Evolutionary conservation across 2,329 filamentous ascomycete genomes (phyloP).

Genomic region (Phialophora macrospora): DNA sequence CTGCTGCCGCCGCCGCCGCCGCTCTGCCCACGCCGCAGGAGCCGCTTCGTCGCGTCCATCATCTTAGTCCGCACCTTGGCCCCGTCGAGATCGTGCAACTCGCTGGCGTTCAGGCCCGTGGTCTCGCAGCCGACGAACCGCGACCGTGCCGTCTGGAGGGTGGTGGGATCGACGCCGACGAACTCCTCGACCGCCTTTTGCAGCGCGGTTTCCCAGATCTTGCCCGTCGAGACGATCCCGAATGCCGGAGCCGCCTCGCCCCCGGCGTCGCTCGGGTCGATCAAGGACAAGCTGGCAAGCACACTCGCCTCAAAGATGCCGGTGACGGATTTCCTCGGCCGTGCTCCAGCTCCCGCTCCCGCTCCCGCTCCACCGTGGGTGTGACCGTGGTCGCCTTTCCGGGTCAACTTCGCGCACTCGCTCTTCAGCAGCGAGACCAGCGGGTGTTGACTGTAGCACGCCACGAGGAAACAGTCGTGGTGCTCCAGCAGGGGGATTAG

Average conservation of each 20-base stretch:
- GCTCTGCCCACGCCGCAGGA: slow-evolving; percentile 55
- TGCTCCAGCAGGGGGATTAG: slow-evolving; percentile 50
- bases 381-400: slow-evolving; percentile 5
- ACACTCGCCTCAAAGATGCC: slow-evolving; percentile 91
- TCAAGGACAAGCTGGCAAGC: slow-evolving; percentile 63
- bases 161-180: slow-evolving; percentile 54
- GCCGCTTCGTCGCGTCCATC: slow-evolving; percentile 68
- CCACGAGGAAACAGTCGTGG: slow-evolving; percentile 78
- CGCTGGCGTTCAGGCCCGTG: slow-evolving; percentile 77
- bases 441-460: slow-evolving; percentile 85
- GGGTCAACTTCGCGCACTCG: slow-evolving; percentile 42
- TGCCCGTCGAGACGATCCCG: slow-evolving; percentile 87
- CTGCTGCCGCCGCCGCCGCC: no score
- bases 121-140: slow-evolving; percentile 80
- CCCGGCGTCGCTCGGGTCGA: slow-evolving; percentile 43
- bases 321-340: slow-evolving; percentile 61
- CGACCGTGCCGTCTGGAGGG: neutral
- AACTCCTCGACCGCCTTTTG: slow-evolving; percentile 67
- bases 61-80: slow-evolving; percentile 70
- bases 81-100: slow-evolving; percentile 72
- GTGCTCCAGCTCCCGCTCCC: slow-evolving; percentile 12
- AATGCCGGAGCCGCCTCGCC: slow-evolving; percentile 48
- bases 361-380: slow-evolving; percentile 5
- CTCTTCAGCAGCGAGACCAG: slow-evolving; percentile 67
- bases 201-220: slow-evolving; percentile 79